Evolutionary conservation across 495 filamentous ascomycete genomes (phyloP), one percentile per base, ranked within the genome.

Genomic region (Poronia punctata): DNA sequence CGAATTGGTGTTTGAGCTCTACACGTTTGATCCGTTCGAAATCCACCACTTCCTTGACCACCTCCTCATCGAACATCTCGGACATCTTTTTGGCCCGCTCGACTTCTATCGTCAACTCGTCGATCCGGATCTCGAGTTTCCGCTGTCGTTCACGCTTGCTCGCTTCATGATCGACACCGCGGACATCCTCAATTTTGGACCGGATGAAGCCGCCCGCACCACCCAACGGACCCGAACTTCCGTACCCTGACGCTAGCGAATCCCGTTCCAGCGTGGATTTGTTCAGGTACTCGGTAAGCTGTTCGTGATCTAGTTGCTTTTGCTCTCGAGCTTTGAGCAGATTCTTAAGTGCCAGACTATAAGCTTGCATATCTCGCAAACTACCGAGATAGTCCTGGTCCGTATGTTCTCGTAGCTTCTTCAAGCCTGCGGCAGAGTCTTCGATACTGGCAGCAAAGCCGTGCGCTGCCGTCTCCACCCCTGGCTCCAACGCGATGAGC

Each of bases 261-360:
- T 98, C 93, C 29, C 90, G 80, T 56, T 98, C 92, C n/a, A 76
- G 65, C 7, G 84, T 83, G 2, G 86, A 83, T 55, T 93, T 93
- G 66, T 82, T 84, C 40, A 95, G 86, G 61, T 97, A 97, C 53
- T 95, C 90, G 15, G 88, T 94, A 20, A 97, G 71, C 27, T 84
- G 92, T 65, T 98, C 92, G 57, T 90, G 95, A 64, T 98, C 92
- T 28, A 97, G 82, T 57, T 98, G 92, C 59, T 97, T 98, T 65
- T 93, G 88, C 65, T 98, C 93, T 15, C 92, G 82, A 5, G 84
- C 84, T 66, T 94, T 95, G 54, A 98, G 77, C 3, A 97, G 80
- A 21, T 79, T 66, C 61, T 94, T 93, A 12, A 97, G 62, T 2
- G 87, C 80, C 14, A 77, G 60, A 56, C 85, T 87, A 63, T 97